A percentile compares a stretch with the other conserved stretches of the same genome.
Evolutionary conservation across 2,329 filamentous ascomycete species (phyloP).

Genomic region (Penicillium sp.): DNA sequence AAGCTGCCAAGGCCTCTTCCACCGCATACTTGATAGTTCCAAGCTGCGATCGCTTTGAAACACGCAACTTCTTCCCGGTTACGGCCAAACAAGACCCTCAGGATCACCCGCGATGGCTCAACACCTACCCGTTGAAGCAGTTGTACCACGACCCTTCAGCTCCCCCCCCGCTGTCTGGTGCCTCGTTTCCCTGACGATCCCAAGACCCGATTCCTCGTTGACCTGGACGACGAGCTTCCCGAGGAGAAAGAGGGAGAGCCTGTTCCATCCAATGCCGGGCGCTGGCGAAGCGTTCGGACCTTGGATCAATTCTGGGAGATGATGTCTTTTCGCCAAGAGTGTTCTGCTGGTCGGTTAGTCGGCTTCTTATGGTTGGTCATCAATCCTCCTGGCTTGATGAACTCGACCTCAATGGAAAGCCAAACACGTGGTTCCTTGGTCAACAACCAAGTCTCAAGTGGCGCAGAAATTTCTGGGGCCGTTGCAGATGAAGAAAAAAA

Average conservation of each 20-base stretch:
- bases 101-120: constrained; percentile 47
- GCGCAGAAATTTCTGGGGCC: background rate
- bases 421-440: constrained; percentile 13
- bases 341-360: constrained; percentile 84
- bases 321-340: constrained; percentile 96
- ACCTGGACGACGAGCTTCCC: constrained; percentile 79
- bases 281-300: constrained; percentile 79
- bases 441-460: background rate
- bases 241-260: constrained; percentile 28
- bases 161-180: constrained; percentile 76
- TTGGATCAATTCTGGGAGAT: constrained; percentile 97
- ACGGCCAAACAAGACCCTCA: constrained; percentile 42
- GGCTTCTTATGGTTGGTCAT: constrained; percentile 95
- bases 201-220: constrained; percentile 83
- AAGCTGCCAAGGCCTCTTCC: constrained; percentile 43
- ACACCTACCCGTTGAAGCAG: constrained; percentile 70
- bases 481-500: background rate
- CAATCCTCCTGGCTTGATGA: constrained; percentile 54
- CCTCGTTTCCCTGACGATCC: constrained; percentile 94
- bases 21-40: constrained; percentile 84
- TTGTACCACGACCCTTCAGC: constrained; percentile 67
- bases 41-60: constrained; percentile 79
- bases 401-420: constrained; percentile 36
- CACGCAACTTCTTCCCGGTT: constrained; percentile 71
- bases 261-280: constrained; percentile 54